These are phyloP conservation scores for Harringtonia lauricola DNA, from an alignment of 2,329 filamentous ascomycete genomes.

Conservation along the genomic window DNA sequence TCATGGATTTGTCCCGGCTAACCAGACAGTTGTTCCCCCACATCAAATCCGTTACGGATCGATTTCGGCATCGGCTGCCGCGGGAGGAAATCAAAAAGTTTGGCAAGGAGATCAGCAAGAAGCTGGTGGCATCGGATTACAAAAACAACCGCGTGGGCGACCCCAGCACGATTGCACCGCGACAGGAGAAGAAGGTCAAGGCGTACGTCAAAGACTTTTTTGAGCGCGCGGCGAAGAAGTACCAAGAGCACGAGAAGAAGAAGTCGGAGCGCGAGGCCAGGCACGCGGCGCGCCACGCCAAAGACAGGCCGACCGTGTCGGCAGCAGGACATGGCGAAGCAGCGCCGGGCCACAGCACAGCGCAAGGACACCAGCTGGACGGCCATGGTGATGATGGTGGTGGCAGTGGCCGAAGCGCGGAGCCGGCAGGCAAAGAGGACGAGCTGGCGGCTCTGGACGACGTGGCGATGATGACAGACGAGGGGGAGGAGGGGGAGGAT, in stretches of 20 bases:
- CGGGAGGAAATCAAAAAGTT: conserved; percentile 62
- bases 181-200: conserved; percentile 74
- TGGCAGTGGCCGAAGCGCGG: not conserved
- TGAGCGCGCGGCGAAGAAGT: conserved; percentile 74
- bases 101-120: conserved; percentile 65
- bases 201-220: conserved; percentile 76
- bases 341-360: not conserved
- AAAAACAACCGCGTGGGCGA: conserved; percentile 80
- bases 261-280: conserved; percentile 33
- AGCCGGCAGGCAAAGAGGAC: not conserved
- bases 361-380: not conserved
- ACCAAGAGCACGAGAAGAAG: conserved; percentile 53
- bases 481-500: conserved; percentile 22
- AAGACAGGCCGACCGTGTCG: not conserved
- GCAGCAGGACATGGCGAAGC: not conserved
- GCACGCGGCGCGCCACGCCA: not conserved
- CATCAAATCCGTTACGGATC: conserved; percentile 76
- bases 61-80: conserved; percentile 76
- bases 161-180: conserved; percentile 61
- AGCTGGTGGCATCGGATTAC: conserved; percentile 83
- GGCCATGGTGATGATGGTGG: not conserved
- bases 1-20: not conserved
- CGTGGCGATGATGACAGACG: conserved; percentile 25
- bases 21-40: conserved; percentile 61
- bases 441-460: conserved; percentile 21